Percentiles rank a stretch among this genome's conserved stretches.
phyloP scores from a whole-genome alignment of 257 asterid genomes.

The Solanum clarkiae region DNA sequence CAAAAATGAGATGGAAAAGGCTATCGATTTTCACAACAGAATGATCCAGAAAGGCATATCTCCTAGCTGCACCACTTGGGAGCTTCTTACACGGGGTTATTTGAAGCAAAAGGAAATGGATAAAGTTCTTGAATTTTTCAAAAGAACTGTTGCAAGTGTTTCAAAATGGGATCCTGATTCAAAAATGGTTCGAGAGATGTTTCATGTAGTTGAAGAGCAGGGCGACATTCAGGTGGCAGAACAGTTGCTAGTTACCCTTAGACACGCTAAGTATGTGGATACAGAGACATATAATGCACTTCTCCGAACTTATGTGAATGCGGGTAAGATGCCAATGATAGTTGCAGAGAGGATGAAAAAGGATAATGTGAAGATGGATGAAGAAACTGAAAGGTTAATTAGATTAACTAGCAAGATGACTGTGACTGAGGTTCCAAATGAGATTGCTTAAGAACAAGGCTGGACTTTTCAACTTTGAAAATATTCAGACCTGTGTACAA shows the following conservation, averaged over 20 bases:
- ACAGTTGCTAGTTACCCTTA: constrained; percentile 38
- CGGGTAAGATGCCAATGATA: constrained; percentile 66
- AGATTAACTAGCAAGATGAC: constrained; percentile 54
- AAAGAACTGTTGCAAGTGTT: constrained; percentile 47
- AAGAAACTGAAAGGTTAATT: constrained; percentile 46
- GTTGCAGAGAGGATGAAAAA: constrained; percentile 82
- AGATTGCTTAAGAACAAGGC: constrained; percentile 13
- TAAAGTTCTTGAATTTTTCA: constrained; percentile 47
- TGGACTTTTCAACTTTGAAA: not conserved
- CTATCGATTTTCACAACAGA: constrained; percentile 41
- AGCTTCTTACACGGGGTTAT: constrained; percentile 76
- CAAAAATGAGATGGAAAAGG: constrained; percentile 44
- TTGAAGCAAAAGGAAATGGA: constrained; percentile 40
- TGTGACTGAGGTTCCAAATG: constrained; percentile 48
- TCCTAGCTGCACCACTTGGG: constrained; percentile 78
- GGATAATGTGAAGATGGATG: constrained; percentile 54
- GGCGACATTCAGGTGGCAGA: constrained; percentile 71
- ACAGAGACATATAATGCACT: constrained; percentile 56
- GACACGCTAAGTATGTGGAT: constrained; percentile 41
- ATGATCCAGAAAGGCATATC: constrained; percentile 45
- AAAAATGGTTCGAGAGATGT: constrained; percentile 37
- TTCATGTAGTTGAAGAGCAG: constrained; percentile 41
- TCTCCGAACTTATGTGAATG: constrained; percentile 61
- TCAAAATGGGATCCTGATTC: constrained; percentile 71
- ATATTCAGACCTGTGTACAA: not conserved